Percentiles rank a stretch among this genome's conserved stretches.
These are phyloP conservation scores for Cucurbita maxima DNA, from an alignment of 306 rosid genomes.

Conservation along the genomic window DNA sequence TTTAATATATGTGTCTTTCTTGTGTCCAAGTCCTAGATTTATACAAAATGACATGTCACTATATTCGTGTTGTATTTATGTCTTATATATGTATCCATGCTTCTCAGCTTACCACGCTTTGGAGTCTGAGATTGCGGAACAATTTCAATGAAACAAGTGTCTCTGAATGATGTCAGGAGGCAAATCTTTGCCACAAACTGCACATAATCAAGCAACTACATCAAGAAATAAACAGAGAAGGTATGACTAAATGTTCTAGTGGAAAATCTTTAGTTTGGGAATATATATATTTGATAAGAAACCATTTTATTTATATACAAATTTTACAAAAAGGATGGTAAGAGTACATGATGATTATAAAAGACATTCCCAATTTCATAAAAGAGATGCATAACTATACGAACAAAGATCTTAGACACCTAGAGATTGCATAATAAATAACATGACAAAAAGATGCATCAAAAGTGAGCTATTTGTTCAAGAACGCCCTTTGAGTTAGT, in stretches of 20 bases:
- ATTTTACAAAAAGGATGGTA: too few relatives aligned
- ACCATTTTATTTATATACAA: too few relatives aligned
- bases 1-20: not conserved
- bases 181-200: slow-evolving; percentile 83
- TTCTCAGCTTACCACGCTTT: slow-evolving; percentile 26
- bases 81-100: not conserved
- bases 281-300: too few relatives aligned
- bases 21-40: too few relatives aligned
- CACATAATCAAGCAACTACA: slow-evolving; percentile 16
- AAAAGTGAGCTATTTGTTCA: too few relatives aligned
- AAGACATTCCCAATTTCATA: too few relatives aligned
- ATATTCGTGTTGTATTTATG: not conserved
- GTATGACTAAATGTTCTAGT: not conserved
- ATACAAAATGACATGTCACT: not conserved
- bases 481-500: too few relatives aligned
- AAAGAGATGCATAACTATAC: too few relatives aligned
- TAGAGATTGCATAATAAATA: too few relatives aligned
- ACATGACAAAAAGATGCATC: too few relatives aligned
- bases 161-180: slow-evolving; percentile 82
- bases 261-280: not conserved
- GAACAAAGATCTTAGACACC: too few relatives aligned
- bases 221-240: not conserved
- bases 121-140: slow-evolving; percentile 46
- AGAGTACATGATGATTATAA: too few relatives aligned
- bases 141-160: slow-evolving; percentile 73